Evolutionary conservation across 768 basidiomycete genomes (phyloP), one percentile per base, ranked within the genome.

Genomic region (Cystofilobasidium capitatum): DNA sequence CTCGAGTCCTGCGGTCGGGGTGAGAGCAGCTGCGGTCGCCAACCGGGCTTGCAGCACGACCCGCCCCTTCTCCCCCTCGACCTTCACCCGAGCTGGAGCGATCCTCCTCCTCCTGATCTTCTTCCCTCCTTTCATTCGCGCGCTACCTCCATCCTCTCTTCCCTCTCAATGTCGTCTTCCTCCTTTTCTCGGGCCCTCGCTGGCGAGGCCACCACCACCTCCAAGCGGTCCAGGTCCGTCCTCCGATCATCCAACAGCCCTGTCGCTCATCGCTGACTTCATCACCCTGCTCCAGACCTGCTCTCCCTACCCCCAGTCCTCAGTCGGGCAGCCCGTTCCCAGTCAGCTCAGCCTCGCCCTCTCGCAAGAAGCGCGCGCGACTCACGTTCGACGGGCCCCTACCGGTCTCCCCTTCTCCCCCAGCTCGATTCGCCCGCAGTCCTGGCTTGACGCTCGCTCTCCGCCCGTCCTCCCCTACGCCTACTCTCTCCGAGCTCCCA

Each of bases 311-410:
- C 4, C 47, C 47, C 47, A 49, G 47, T 14, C 47, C 47, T n/a
- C 47, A 49, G 47, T 24, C 47, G 10, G 47, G 47, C 47, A 49
- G 47, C 24, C 47, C 47, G n/a, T 49, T 49, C 47, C 47, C 47
- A 26, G n/a, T 26, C 10, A 20, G 47, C n/a, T 22, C 47, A 26
- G 47, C 47, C 4, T 49, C 47, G n/a, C 47, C 47, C 10, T n/a
- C 47, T 10, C 12, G 47, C n/a, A n/a, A n/a, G n/a, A 49, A 49
- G 47, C 47, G 47, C 4, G n/a, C 47, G 10, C 47, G 47, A 3
- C n/a, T 49, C n/a, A n/a, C 47, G 24, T 49, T 49, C n/a, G 29
- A 26, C 47, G 3, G 4, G 13, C 47, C 47, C 6, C 13, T 20
- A 26, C 47, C 47, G n/a, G 47, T 49, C 47, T 49, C 47, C 13